Evolutionary conservation across 1,284 basidiomycete genomes (phyloP).

Genomic region (Malassezia pachydermatis): DNA sequence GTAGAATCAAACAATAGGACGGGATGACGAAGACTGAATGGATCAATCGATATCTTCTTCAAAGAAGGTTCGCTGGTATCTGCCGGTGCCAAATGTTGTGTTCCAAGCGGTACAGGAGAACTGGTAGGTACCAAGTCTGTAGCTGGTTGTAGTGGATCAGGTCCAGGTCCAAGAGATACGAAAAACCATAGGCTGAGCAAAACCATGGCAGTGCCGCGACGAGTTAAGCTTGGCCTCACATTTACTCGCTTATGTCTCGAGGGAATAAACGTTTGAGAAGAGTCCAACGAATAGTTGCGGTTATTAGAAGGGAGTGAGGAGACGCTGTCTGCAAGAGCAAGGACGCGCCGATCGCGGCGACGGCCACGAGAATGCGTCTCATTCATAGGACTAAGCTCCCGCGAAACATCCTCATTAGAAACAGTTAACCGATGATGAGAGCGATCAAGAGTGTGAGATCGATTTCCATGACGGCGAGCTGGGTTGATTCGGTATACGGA

Average conservation of each 20-base stretch:
- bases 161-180: conserved; percentile 1
- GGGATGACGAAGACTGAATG: conserved; percentile 9
- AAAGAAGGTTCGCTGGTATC: too few relatives aligned
- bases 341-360: too few relatives aligned
- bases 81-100: too few relatives aligned
- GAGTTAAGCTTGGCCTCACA: conserved; percentile 8
- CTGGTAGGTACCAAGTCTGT: not conserved
- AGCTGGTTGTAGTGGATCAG: not conserved
- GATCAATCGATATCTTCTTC: too few relatives aligned
- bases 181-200: conserved; percentile 12
- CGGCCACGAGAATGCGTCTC: too few relatives aligned
- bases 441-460: not conserved
- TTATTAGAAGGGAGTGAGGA: too few relatives aligned
- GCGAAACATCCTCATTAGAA: too few relatives aligned
- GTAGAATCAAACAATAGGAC: too few relatives aligned
- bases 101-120: not conserved
- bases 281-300: too few relatives aligned
- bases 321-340: too few relatives aligned
- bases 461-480: not conserved
- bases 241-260: not conserved
- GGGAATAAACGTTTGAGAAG: not conserved
- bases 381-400: too few relatives aligned
- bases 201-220: conserved; percentile 17
- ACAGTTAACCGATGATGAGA: not conserved
- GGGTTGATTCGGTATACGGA: conserved; percentile 2